Evolutionary conservation across 1,139 yeast genomes (phyloP), one percentile per base, ranked within the genome.

Genomic region (Insectozyma bohioensis): DNA sequence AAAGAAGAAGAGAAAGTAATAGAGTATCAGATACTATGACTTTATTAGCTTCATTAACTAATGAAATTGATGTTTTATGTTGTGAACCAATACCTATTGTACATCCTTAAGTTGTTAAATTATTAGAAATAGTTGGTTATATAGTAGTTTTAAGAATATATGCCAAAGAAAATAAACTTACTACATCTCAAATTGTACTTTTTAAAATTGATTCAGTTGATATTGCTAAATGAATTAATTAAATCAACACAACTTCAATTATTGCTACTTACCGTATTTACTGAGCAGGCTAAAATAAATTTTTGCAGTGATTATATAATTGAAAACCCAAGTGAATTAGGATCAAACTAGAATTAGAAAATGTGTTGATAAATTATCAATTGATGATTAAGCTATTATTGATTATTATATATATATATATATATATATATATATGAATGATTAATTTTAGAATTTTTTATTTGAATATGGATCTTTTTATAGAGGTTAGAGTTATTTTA

Each of bases 61-160:
- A 42, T 34, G 67, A 68, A 41, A 33, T 85, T 40, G 94, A 86
- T 54, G 80, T 87, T 3, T 62, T 90, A 31, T 70, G 87, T 20
- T 88, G 96, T 59, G 96, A 88, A 49, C 88, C 94, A 3, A 85
- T 85, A 40, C 92, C 96, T 0, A 83, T 83, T 33, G 82, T 85
- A 42, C 62, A 95, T 30, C 87, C 78, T 51, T 72, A 85, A 9
- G 72, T 83, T 26, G 75, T 79, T 30, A 75, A 73, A 38, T 68
- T 82, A 46, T 62, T 92, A 39, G 87, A 80, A 40, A 69, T 73
- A 35, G 56, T 82, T 20, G 95, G 95, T 0, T 87, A 96, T 58
- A 76, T 83, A 10, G 95, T 87, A 6, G 86, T 86, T 6, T 68
- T 86, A 2, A 85, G 85, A 5, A 67, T 80, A 0, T 80, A 82